Percentiles rank a stretch among this genome's conserved stretches.
phyloP scores from a whole-genome alignment of 257 asterid genomes.

The Orobanche coerulescens region DNA sequence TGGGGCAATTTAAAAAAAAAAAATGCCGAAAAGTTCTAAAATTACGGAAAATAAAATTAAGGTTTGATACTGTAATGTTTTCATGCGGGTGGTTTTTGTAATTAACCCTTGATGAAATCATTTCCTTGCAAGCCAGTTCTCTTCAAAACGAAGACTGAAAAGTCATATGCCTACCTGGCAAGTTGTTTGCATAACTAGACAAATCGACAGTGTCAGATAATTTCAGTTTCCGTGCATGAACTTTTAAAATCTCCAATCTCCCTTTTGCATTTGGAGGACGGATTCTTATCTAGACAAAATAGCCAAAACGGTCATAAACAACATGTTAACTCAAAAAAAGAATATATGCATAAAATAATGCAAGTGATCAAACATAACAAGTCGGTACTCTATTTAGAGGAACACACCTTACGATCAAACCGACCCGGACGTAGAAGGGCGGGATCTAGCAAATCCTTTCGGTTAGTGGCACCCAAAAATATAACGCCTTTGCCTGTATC shows the following conservation, averaged over 20 bases:
- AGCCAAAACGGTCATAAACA: conserved; percentile 12
- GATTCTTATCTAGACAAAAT: conserved; percentile 59
- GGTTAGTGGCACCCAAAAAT: conserved; percentile 94
- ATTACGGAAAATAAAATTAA: no score
- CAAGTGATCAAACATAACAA: conserved; percentile 8
- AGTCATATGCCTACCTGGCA: conserved; percentile 57
- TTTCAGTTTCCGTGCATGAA: conserved; percentile 84
- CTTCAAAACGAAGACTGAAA: conserved; percentile 6
- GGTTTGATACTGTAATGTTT: no score
- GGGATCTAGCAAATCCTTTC: conserved; percentile 94
- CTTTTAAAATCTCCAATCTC: conserved; percentile 80
- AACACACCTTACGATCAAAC: conserved; percentile 91
- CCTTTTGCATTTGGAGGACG: conserved; percentile 97
- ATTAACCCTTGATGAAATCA: background rate
- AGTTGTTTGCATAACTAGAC: conserved; percentile 69
- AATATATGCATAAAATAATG: background rate
- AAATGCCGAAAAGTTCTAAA: no score
- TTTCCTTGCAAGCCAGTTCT: background rate
- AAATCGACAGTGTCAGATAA: conserved; percentile 76
- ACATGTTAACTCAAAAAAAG: background rate
- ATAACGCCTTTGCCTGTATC: conserved; percentile 99
- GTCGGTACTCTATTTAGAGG: conserved; percentile 13
- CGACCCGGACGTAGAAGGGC: conserved; percentile 99
- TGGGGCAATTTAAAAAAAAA: no score
- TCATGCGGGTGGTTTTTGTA: background rate